phyloP scores from a whole-genome alignment of 139 green algal genomes.

The Closterium sp. region DNA sequence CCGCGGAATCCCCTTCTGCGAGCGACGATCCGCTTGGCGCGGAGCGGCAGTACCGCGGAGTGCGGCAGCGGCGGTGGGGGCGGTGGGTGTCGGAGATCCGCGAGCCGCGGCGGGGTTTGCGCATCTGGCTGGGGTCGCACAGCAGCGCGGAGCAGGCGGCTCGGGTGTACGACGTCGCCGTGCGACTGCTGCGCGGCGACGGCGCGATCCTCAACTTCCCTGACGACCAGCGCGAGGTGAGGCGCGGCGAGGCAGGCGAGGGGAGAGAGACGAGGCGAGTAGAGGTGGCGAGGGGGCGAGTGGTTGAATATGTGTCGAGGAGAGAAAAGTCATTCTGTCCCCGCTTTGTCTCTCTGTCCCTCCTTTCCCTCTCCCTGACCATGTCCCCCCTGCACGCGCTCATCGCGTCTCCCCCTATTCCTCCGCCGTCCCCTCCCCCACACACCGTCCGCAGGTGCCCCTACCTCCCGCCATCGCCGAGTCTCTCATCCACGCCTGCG shows the following conservation, averaged over 20 bases:
- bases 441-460: not conserved
- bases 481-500: not conserved
- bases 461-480: not conserved
- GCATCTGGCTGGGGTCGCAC: constrained; percentile 91
- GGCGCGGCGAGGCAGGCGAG: no score
- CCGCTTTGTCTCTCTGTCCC: no score
- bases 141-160: constrained; percentile 93
- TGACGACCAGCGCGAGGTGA: not conserved
- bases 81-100: constrained; percentile 90
- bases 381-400: not conserved
- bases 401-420: not conserved
- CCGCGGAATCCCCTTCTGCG: no score
- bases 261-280: not conserved
- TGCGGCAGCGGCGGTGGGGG: constrained; percentile 27
- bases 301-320: no score
- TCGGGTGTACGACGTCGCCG: constrained; percentile 86
- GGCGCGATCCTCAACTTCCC: constrained; percentile 84
- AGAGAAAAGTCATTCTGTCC: no score
- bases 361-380: not conserved
- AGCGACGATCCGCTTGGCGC: not conserved
- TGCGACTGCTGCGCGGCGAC: constrained; percentile 76
- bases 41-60: constrained; percentile 22
- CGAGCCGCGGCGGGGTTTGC: constrained; percentile 79
- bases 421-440: not conserved
- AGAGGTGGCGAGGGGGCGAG: not conserved